phyloP scores from a whole-genome alignment of 2,329 filamentous ascomycete genomes.

The Gnomoniopsis sp. region DNA sequence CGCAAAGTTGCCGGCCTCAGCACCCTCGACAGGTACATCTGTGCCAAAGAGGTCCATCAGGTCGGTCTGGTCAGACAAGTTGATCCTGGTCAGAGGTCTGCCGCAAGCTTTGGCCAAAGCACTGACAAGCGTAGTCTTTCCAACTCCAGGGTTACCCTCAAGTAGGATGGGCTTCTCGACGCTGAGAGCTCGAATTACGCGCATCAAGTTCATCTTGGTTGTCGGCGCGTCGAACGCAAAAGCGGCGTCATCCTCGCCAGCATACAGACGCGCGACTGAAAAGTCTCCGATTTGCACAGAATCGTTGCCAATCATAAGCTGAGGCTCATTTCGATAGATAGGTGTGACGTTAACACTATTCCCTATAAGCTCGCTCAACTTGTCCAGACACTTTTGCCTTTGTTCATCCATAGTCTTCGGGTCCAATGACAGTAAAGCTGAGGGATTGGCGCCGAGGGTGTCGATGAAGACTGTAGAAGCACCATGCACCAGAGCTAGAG shows the following conservation, averaged over 20 bases:
- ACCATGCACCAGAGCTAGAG: slow-evolving; percentile 66
- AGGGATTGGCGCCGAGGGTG: slow-evolving; percentile 90
- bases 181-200: slow-evolving; percentile 84
- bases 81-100: slow-evolving; percentile 84
- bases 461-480: slow-evolving; percentile 96
- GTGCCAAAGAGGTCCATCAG: slow-evolving; percentile 97
- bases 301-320: slow-evolving; percentile 51
- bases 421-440: slow-evolving; percentile 75
- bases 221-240: slow-evolving; percentile 89
- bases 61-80: slow-evolving; percentile 96
- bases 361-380: slow-evolving; percentile 65
- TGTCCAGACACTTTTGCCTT: slow-evolving; percentile 67
- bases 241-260: slow-evolving; percentile 49
- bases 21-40: slow-evolving; percentile 93
- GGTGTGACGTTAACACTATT: slow-evolving; percentile 57
- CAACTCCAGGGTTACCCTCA: slow-evolving; percentile 96
- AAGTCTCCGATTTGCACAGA: slow-evolving; percentile 72
- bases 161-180: slow-evolving; percentile 87
- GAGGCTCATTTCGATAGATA: slow-evolving; percentile 63
- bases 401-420: slow-evolving; percentile 67
- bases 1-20: slow-evolving; percentile 82
- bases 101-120: slow-evolving; percentile 79
- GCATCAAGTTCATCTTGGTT: slow-evolving; percentile 84
- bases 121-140: slow-evolving; percentile 90
- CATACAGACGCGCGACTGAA: slow-evolving; percentile 52